Base-by-base conservation (phyloP, 495 filamentous ascomycete genomes). In the Trichoderma asperelloides region DNA sequence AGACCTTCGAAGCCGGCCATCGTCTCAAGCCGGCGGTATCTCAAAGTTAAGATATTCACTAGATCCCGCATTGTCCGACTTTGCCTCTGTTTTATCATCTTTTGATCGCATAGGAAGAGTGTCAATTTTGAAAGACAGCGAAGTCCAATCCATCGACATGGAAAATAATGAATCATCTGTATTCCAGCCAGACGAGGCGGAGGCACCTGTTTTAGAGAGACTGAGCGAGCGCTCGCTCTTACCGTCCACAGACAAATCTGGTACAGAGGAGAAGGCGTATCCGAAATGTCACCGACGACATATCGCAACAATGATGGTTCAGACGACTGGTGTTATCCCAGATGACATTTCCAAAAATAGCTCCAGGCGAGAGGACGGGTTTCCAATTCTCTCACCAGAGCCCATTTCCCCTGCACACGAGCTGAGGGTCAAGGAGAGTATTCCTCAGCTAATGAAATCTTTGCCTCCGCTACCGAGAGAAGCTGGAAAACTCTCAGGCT, bases 371-470 rank as follows among this genome's bases (percentile, higher is more conserved):
- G 66, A 51, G 43, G 25, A 62, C 18, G 16, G 39, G 23, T 68
- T 67, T 18, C 73, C 76, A 21, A 76, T 82, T 60, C 68, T 82
- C 5, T 75, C 78, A 40, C 80, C 79, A 18, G 75, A 78, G 49
- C 80, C 81, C 13, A 81, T 81, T 15, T 82, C 79, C 13, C 78
- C 82, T 39, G 77, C 72, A 57, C 74, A 77, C 41, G 74, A 79
- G 69, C 73, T 83, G 49, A 78, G 75, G 66, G 71, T 82, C 64
- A 81, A 81, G 68, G 79, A 80, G 68, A 83, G 81, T 67, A 74
- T 83, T 30, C 80, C 82, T 55, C 77, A 78, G 67, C 71, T 84
- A 47, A 82, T 84, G 79, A 82, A 83, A 68, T 76, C 79, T 37
- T 68, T 83, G 33, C 81, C 80, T n/a, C 72, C 78, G 25, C 43